Evolutionary conservation across 148 eudicot species (phyloP), one percentile per base, ranked within the genome.

Genomic region (Silene conica): DNA sequence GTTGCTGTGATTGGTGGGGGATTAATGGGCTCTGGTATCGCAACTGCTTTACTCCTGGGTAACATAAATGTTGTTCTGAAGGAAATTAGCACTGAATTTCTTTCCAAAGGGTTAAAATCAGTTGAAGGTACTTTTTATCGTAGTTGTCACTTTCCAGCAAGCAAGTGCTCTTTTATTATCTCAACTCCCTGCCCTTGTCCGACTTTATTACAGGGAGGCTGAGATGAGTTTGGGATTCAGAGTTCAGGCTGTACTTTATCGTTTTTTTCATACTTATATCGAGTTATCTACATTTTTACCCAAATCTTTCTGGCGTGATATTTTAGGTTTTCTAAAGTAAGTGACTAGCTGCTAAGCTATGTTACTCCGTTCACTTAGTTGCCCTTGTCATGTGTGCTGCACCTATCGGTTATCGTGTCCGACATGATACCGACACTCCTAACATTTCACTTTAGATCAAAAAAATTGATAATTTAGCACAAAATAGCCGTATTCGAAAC

Each of bases 1-100:
- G 97, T 86, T 82, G 97, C 93, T 80, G 87, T 95, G 10, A 92
- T 95, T 73, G 99, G 99, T 60, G 99, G 99, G 31, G 99, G 99
- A 23, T 82, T 95, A 55, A 95, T 95, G 99, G 99, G 99, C 64
- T 95, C 97, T 38, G 99, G 99, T 73, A 95, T 95, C 71, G 89
- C 92, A 77, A 92, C 99, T 72, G 90, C 99, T 69, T 83, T 95
- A 45, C 82, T 92, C n/a, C 76, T 95, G 80, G 75, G 89, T 79
- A 85, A 90, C 76, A 81, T 80, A 15, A 63, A 77, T 73, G 96
- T 95, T 79, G 81, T 95, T 63, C 85, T 95, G 58, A 95, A 95
- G 85, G 97, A 95, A 84, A 78, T 90, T 21, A 92, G 85, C 74
- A 79, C 96, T 57, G 97, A 95, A 68, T 90, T 78, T 83, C 96